Percentiles rank a stretch among this genome's conserved stretches.
Evolutionary conservation across 2,329 filamentous ascomycete genomes (phyloP).

Genomic region (Penicillium corylophilum): DNA sequence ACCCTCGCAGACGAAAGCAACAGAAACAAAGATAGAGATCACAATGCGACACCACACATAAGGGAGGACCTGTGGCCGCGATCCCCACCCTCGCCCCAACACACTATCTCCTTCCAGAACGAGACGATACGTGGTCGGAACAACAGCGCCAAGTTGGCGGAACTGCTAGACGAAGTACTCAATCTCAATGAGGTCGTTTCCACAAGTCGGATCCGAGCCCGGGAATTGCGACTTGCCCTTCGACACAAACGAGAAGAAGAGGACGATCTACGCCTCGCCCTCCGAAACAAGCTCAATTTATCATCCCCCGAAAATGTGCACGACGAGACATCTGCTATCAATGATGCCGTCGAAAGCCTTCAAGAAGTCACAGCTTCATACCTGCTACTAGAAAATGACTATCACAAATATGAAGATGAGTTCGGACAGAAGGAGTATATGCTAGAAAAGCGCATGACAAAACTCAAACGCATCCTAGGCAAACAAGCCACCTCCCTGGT

Average conservation of each 20-base stretch:
- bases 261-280: conserved; percentile 12
- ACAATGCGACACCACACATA: neutral
- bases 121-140: neutral
- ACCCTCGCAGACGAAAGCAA: neutral
- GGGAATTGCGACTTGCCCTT: conserved; percentile 24
- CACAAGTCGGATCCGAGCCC: conserved; percentile 18
- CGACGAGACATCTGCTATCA: conserved; percentile 2
- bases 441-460: conserved; percentile 21
- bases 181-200: conserved; percentile 17
- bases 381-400: conserved; percentile 24
- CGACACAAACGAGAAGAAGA: conserved; percentile 28
- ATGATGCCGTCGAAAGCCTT: conserved; percentile 19
- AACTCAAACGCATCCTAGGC: conserved; percentile 10
- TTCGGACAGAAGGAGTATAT: conserved; percentile 27
- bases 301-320: conserved; percentile 11
- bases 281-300: conserved; percentile 26
- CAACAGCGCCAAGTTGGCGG: conserved; percentile 1
- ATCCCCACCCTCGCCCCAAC: neutral
- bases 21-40: neutral
- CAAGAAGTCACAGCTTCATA: conserved; percentile 23
- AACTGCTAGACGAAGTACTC: conserved; percentile 8
- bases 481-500: neutral
- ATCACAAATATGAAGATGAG: conserved; percentile 27
- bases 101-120: neutral
- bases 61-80: neutral